Evolutionary conservation across 1,284 basidiomycete genomes (phyloP).

Genomic region (Ustilago curta): DNA sequence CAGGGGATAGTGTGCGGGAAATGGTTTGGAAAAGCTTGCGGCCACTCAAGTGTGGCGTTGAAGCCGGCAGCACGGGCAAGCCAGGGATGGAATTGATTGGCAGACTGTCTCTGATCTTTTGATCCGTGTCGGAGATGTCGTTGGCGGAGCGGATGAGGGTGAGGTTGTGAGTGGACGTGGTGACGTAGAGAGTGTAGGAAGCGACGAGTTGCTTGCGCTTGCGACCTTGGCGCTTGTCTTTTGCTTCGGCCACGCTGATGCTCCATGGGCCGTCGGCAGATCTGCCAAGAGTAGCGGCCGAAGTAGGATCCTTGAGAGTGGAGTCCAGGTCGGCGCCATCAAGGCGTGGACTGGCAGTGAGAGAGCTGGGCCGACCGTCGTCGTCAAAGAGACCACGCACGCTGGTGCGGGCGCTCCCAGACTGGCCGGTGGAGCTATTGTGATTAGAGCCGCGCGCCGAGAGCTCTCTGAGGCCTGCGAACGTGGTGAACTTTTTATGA

Average conservation of each 20-base stretch:
- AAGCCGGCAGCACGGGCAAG: constrained; percentile 38
- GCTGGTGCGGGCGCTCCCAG: constrained; percentile 33
- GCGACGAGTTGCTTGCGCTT: constrained; percentile 60
- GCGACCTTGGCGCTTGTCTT: constrained; percentile 44
- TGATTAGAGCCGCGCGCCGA: constrained; percentile 26
- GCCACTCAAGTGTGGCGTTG: constrained; percentile 33
- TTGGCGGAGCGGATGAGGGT: constrained; percentile 81
- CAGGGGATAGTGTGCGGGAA: constrained; percentile 57
- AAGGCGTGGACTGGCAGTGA: constrained; percentile 20
- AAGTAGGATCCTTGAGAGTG: constrained; percentile 70
- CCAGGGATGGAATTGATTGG: constrained; percentile 25
- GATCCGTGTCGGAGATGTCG: constrained; percentile 81
- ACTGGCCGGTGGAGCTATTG: constrained; percentile 16
- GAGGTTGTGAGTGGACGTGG: constrained; percentile 86
- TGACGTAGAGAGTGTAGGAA: constrained; percentile 67
- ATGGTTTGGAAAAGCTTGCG: constrained; percentile 59
- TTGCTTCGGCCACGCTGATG: constrained; percentile 77
- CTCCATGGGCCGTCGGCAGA: constrained; percentile 77
- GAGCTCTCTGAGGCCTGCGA: constrained; percentile 48
- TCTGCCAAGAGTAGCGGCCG: constrained; percentile 14
- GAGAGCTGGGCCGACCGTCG: constrained; percentile 20
- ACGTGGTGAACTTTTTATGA: constrained; percentile 58
- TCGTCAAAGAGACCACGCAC: constrained; percentile 55
- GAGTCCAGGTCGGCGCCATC: constrained; percentile 70
- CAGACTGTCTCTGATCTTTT: constrained; percentile 73